These are phyloP conservation scores for Pichia sp. DNA, from an alignment of 1,139 yeast species.

Conservation along the genomic window DNA sequence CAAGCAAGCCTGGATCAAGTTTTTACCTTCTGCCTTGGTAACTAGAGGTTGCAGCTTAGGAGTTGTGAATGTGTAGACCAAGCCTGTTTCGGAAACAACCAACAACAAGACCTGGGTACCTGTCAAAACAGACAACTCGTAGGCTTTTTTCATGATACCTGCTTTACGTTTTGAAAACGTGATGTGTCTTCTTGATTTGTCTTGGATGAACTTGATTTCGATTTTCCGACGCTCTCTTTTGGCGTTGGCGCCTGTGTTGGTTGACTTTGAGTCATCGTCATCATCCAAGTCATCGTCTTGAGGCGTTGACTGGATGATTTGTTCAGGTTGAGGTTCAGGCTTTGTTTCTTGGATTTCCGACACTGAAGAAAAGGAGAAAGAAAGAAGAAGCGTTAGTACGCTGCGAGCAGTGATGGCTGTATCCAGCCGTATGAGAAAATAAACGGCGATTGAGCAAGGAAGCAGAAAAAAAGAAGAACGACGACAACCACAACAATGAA, in stretches of 20 bases:
- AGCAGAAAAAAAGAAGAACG: background rate
- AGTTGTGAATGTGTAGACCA: constrained; percentile 97
- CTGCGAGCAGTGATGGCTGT: background rate
- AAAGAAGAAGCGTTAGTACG: constrained; percentile 1
- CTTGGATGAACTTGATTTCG: constrained; percentile 94
- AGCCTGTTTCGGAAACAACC: constrained; percentile 95
- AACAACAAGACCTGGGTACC: constrained; percentile 93
- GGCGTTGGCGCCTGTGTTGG: constrained; percentile 33
- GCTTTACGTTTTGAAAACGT: constrained; percentile 97
- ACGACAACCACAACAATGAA: background rate
- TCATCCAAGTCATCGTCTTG: constrained; percentile 38
- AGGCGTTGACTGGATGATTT: constrained; percentile 4
- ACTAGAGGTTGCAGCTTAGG: constrained; percentile 97
- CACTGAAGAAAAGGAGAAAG: background rate
- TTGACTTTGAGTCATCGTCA: constrained; percentile 50
- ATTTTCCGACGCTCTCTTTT: constrained; percentile 91
- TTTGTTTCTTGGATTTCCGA: constrained; percentile 7
- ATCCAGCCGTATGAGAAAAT: too few relatives aligned
- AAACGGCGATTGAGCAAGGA: background rate
- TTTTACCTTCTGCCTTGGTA: constrained; percentile 94
- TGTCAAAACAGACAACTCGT: constrained; percentile 89
- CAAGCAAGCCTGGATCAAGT: constrained; percentile 91
- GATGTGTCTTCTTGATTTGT: constrained; percentile 94
- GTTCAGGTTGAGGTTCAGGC: constrained; percentile 1
- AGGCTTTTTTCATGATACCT: constrained; percentile 98